Evolutionary conservation across 2,329 filamentous ascomycete species (phyloP).

Genomic region (Gaeumannomyces tritici): DNA sequence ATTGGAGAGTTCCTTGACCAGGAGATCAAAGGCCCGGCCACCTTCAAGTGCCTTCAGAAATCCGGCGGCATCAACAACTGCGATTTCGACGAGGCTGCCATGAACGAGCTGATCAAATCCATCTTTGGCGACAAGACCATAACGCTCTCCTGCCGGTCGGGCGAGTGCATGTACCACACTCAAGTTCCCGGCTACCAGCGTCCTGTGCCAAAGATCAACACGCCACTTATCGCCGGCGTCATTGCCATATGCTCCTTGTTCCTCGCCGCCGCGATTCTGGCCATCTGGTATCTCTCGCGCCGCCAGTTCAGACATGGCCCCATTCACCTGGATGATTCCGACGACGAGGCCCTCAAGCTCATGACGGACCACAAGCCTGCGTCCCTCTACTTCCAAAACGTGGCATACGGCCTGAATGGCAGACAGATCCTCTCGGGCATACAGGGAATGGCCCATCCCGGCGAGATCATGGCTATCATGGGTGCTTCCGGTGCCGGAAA

Average conservation of each 20-base stretch:
- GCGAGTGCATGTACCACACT: slow-evolving; percentile 88
- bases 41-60: slow-evolving; percentile 64
- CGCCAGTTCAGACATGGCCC: slow-evolving; percentile 60
- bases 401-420: slow-evolving; percentile 78
- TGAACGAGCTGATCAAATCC: slow-evolving; percentile 80
- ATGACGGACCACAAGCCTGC: slow-evolving; percentile 89
- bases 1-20: slow-evolving; percentile 80
- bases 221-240: slow-evolving; percentile 85
- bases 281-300: slow-evolving; percentile 81
- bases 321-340: slow-evolving; percentile 79
- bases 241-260: slow-evolving; percentile 77
- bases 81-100: slow-evolving; percentile 80
- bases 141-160: slow-evolving; percentile 67
- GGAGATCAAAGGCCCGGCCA: slow-evolving; percentile 77
- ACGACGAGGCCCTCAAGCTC: slow-evolving; percentile 77
- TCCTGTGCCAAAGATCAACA: slow-evolving; percentile 92
- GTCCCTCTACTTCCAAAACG: slow-evolving; percentile 77
- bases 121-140: slow-evolving; percentile 93
- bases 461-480: slow-evolving; percentile 97
- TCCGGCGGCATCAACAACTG: slow-evolving; percentile 58
- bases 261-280: slow-evolving; percentile 73
- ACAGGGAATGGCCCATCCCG: slow-evolving; percentile 79
- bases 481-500: slow-evolving; percentile 95
- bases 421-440: slow-evolving; percentile 76
- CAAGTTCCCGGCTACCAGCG: slow-evolving; percentile 85